Conservation (phyloP, 2,329 filamentous ascomycete genomes). For the Pseudogymnoascus sp. region DNA sequence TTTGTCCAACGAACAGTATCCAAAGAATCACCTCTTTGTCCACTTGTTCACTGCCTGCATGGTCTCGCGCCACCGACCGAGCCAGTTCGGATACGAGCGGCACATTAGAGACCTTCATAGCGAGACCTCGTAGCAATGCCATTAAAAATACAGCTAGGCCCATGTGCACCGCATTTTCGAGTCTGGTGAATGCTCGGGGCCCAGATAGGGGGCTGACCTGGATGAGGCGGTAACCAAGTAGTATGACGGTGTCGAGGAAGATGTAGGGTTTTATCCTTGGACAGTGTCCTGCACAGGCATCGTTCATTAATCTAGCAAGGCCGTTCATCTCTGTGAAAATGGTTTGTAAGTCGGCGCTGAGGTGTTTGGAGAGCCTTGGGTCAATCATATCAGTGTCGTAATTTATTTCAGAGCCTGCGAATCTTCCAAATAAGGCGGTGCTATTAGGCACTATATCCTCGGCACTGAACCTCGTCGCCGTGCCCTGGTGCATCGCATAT, state of each 20-base stretch:
- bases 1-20: conserved; percentile 17
- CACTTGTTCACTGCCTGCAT: conserved; percentile 2
- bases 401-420: not conserved
- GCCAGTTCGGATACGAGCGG: conserved; percentile 14
- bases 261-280: conserved; percentile 17
- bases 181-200: not conserved
- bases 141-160: conserved; percentile 25
- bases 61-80: not conserved
- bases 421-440: not conserved
- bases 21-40: conserved; percentile 20
- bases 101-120: conserved; percentile 9
- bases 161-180: conserved; percentile 22
- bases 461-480: conserved; percentile 15
- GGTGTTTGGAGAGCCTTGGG: not conserved
- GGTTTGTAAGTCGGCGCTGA: conserved; percentile 10
- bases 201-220: conserved; percentile 15
- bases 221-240: conserved; percentile 25
- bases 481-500: conserved; percentile 22
- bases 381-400: not conserved
- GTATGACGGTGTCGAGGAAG: conserved; percentile 25
- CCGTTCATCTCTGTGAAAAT: conserved; percentile 17
- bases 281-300: not conserved
- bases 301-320: conserved; percentile 21
- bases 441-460: conserved; percentile 9
- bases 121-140: conserved; percentile 18